phyloP scores from a whole-genome alignment of 164 flowering plant genomes.

The Amborella trichopoda region DNA sequence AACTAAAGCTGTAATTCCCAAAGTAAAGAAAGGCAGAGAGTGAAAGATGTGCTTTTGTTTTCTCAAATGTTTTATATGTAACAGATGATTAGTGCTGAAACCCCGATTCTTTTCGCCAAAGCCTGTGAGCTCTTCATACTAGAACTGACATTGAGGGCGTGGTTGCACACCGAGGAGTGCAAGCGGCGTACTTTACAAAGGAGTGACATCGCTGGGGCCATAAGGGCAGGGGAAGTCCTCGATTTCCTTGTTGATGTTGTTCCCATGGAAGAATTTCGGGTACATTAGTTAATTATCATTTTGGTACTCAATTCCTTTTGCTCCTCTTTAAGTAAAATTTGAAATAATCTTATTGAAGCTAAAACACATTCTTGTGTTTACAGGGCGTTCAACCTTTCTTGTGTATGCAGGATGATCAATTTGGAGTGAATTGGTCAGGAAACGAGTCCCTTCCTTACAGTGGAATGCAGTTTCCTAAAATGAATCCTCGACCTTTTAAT shows the following conservation, averaged over 20 bases:
- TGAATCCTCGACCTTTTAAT: too few relatives aligned
- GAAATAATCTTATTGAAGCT: too few relatives aligned
- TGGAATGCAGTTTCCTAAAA: too few relatives aligned
- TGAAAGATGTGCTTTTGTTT: not conserved
- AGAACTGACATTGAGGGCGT: slow-evolving; percentile 19
- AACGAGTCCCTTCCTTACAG: too few relatives aligned
- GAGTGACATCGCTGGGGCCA: slow-evolving; percentile 11
- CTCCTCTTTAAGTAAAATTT: too few relatives aligned
- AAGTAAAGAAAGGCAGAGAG: not conserved
- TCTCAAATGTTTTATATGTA: not conserved
- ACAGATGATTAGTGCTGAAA: slow-evolving; percentile 19
- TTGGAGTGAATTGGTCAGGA: too few relatives aligned
- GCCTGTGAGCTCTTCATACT: slow-evolving; percentile 19
- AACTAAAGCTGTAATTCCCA: not conserved
- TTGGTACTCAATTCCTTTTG: too few relatives aligned
- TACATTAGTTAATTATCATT: too few relatives aligned
- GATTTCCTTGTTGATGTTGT: slow-evolving; percentile 12
- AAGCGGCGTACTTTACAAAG: slow-evolving; percentile 16
- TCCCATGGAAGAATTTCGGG: too few relatives aligned
- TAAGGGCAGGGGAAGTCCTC: slow-evolving; percentile 7
- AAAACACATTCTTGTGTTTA: too few relatives aligned
- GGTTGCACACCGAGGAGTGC: slow-evolving; percentile 17
- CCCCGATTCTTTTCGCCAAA: slow-evolving; percentile 14
- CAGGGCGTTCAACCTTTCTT: too few relatives aligned
- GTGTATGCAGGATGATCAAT: too few relatives aligned